Percentiles rank a stretch among this genome's conserved stretches.
Conservation (phyloP, 140 eudicot genomes). For the Bidens hawaiensis region DNA sequence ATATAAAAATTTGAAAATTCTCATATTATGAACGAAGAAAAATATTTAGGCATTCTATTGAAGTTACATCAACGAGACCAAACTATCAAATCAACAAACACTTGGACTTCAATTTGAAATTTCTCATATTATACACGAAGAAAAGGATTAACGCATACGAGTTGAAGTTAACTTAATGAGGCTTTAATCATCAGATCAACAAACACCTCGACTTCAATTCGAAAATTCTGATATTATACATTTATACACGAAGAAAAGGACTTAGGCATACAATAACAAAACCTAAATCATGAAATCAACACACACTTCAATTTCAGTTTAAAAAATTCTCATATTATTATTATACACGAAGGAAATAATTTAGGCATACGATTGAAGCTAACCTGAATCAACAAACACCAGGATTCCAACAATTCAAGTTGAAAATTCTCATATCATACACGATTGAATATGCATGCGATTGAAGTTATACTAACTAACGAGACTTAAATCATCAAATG, state of each 20-base stretch:
- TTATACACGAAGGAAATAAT: not conserved
- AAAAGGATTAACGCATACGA: too few relatives aligned
- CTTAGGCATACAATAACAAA: slow-evolving; percentile 23
- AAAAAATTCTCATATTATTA: not conserved
- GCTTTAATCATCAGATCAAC: too few relatives aligned
- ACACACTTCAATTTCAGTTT: not conserved
- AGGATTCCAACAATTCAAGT: not conserved
- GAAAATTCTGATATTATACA: too few relatives aligned
- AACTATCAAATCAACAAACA: slow-evolving; percentile 1
- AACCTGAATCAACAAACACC: not conserved
- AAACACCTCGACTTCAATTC: too few relatives aligned
- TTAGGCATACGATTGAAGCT: not conserved
- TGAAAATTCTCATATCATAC: not conserved
- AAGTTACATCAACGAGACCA: too few relatives aligned
- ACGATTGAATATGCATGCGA: not conserved
- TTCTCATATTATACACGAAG: too few relatives aligned
- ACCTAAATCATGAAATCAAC: slow-evolving; percentile 34
- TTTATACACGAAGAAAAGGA: too few relatives aligned
- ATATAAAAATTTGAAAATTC: too few relatives aligned
- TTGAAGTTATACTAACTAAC: slow-evolving; percentile 1
- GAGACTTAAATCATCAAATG: not conserved
- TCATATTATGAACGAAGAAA: too few relatives aligned
- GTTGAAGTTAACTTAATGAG: too few relatives aligned
- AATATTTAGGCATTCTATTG: too few relatives aligned
- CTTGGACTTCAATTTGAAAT: not conserved